Conservation (phyloP, 305 asterid species). For the Fraxinus xanthoxyloides region DNA sequence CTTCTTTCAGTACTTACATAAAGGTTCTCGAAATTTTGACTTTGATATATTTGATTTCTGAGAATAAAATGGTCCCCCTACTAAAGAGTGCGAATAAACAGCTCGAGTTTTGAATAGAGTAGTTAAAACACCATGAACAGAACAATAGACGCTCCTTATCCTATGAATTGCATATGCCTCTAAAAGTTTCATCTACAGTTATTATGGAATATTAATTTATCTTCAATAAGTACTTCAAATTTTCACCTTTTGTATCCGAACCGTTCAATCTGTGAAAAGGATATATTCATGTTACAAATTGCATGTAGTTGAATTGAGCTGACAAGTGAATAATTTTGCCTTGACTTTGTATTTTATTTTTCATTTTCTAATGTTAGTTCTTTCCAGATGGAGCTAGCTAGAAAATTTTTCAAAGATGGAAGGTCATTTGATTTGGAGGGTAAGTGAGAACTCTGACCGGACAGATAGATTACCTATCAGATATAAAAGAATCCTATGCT, state of each 20-base stretch:
- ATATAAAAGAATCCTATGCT: neutral
- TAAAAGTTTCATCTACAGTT: neutral
- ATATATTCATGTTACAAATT: neutral
- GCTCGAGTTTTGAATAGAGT: neutral
- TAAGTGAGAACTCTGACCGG: constrained; percentile 18
- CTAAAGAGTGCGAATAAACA: neutral
- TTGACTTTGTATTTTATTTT: constrained; percentile 8
- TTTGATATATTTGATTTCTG: neutral
- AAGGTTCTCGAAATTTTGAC: neutral
- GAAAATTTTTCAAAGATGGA: constrained; percentile 73
- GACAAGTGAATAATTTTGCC: neutral
- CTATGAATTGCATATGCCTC: neutral
- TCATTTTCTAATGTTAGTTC: constrained; percentile 16
- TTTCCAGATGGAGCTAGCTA: constrained; percentile 65
- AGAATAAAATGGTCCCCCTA: neutral
- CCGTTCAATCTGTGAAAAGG: neutral
- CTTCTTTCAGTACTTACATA: neutral
- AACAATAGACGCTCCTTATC: neutral
- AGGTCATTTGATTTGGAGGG: constrained; percentile 85
- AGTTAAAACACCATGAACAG: neutral
- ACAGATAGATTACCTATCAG: neutral
- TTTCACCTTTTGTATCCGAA: neutral
- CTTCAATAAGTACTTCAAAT: neutral
- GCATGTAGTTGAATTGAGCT: constrained; percentile 1
- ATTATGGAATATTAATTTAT: neutral